A percentile compares a stretch with the other conserved stretches of the same genome.
These are phyloP conservation scores for Leccinum fallax DNA, from an alignment of 1,284 basidiomycete genomes.

Conservation along the genomic window DNA sequence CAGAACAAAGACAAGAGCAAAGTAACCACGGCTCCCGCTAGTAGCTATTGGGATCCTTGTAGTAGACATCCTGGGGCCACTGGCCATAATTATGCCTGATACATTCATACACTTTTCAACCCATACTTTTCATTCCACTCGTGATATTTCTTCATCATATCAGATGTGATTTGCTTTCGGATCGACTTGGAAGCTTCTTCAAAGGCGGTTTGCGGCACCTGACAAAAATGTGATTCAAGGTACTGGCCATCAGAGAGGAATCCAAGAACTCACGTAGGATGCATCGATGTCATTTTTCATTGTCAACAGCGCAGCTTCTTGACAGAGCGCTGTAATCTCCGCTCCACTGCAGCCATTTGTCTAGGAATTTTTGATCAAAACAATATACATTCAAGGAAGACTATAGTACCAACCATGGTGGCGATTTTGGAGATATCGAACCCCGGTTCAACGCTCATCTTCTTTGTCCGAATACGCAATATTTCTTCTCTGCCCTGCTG, in stretches of 20 bases:
- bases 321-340: slow-evolving; percentile 90
- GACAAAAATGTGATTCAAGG: slow-evolving; percentile 6
- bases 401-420: slow-evolving; percentile 54
- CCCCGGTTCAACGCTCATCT: slow-evolving; percentile 79
- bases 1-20: neutral
- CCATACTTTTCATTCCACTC: slow-evolving; percentile 56
- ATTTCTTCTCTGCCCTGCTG: slow-evolving; percentile 81
- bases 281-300: slow-evolving; percentile 83
- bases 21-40: neutral
- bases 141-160: slow-evolving; percentile 74
- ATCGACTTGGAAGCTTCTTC: slow-evolving; percentile 73
- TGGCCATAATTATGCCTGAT: neutral
- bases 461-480: slow-evolving; percentile 71
- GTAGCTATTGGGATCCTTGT: neutral
- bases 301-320: slow-evolving; percentile 92
- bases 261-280: slow-evolving; percentile 56
- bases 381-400: too few relatives aligned
- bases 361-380: slow-evolving; percentile 45
- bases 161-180: slow-evolving; percentile 84
- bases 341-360: slow-evolving; percentile 96
- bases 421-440: slow-evolving; percentile 77
- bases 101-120: slow-evolving; percentile 15
- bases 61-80: neutral
- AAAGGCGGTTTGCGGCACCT: slow-evolving; percentile 82
- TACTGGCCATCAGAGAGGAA: neutral